phyloP scores from a whole-genome alignment of 2,329 filamentous ascomycete genomes.

The Ceratocystis lukuohia region DNA sequence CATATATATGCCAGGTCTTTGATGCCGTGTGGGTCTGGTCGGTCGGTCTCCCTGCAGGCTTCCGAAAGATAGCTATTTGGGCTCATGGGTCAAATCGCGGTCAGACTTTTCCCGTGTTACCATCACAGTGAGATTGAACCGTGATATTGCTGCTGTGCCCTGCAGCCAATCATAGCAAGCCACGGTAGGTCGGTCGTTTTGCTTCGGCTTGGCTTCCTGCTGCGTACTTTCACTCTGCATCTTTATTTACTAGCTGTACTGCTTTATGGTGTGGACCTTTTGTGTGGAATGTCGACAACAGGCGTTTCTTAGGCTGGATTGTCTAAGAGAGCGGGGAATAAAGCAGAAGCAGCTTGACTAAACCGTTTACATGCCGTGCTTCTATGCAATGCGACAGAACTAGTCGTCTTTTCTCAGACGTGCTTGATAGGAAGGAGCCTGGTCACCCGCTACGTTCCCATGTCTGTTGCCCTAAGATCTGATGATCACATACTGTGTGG shows the following conservation, averaged over 20 bases:
- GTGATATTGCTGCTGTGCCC: neutral
- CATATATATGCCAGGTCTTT: neutral
- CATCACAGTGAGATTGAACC: neutral
- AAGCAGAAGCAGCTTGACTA: neutral
- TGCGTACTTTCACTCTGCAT: neutral
- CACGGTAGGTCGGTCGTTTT: neutral
- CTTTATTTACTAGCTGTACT: neutral
- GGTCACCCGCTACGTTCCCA: neutral
- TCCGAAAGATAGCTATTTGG: neutral
- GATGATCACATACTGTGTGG: neutral
- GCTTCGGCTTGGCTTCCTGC: neutral
- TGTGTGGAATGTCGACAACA: neutral
- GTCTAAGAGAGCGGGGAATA: neutral
- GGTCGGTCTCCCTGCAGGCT: neutral
- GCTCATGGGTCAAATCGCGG: neutral
- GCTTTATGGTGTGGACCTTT: neutral
- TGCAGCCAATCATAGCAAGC: neutral
- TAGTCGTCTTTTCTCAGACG: neutral
- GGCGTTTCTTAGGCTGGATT: neutral
- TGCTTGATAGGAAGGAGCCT: neutral
- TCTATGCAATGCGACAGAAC: neutral
- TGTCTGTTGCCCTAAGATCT: neutral
- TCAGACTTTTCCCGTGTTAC: neutral
- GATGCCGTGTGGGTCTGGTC: neutral
- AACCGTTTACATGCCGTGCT: neutral